Evolutionary conservation across 2,329 filamentous ascomycete genomes (phyloP), one percentile per base, ranked within the genome.

Genomic region (Penicillium paneum): DNA sequence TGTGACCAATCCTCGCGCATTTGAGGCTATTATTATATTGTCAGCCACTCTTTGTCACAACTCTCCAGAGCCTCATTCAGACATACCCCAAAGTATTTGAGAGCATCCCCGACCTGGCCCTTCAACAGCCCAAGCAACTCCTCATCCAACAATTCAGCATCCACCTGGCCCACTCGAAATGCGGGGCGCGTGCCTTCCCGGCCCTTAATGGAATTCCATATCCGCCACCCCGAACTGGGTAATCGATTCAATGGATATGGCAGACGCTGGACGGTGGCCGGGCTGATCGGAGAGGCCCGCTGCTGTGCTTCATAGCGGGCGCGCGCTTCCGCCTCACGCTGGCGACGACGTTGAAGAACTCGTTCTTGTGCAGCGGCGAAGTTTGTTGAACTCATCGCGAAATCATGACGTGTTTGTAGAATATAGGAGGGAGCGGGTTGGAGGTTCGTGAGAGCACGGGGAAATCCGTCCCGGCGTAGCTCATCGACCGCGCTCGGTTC

Each of bases 91-190:
- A 92, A 88, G 71, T 96, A 94, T 70, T 92, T 95, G 55, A 97
- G 77, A 12, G 86, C 94, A 62, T 97, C 91, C 62, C 86, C 88
- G 31, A 94, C 90, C 74, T 99, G 93, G 6, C 83, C 84, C 69
- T 89, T 91, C 55, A 99, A 78, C 61, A 97, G 81, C n/a, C 84
- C 83, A 24, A 97, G 80, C 42, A 99, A 80, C 76, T 97, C 94
- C 69, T 96, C 91, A 72, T 99, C 94, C 17, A 99, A 81, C 46
- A 99, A 79, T 73, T 97, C 94, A 35, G 94, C 91, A 73, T 99
- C 94, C 40, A 97, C 90, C 75, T 99, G 94, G 28, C 93, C 91
- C 28, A 99, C 94, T 50, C 94, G 87, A 71, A 96, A 97, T 11
- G 90, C 87, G 5, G 94, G 93, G 15, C 85, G 80, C 24, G 89